Conservation (phyloP, 2,329 filamentous ascomycete species). For the Cordyceps fumosorosea region DNA sequence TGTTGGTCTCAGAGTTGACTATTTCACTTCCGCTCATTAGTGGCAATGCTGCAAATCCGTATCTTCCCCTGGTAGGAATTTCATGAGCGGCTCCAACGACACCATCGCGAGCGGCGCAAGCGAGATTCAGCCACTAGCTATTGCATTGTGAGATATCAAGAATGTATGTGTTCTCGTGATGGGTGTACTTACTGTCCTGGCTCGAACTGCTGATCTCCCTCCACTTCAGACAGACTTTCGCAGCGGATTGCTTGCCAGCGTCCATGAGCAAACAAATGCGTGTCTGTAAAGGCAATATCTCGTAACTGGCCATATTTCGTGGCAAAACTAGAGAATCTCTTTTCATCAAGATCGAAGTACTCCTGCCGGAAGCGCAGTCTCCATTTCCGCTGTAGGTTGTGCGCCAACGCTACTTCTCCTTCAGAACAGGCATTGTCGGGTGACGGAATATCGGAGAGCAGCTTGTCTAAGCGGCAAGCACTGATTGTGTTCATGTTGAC, state of each 20-base stretch:
- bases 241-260: slow-evolving; percentile 31
- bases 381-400: slow-evolving; percentile 36
- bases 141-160: neutral
- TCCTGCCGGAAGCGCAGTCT: slow-evolving; percentile 35
- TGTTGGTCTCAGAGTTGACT: slow-evolving; percentile 21
- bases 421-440: slow-evolving; percentile 17
- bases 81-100: slow-evolving; percentile 41
- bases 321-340: slow-evolving; percentile 30
- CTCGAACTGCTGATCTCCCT: slow-evolving; percentile 36
- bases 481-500: slow-evolving; percentile 35
- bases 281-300: slow-evolving; percentile 33
- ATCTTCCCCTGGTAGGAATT: slow-evolving; percentile 38
- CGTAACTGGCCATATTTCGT: slow-evolving; percentile 31
- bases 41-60: slow-evolving; percentile 41
- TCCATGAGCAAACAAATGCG: slow-evolving; percentile 23
- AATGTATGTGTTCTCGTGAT: neutral
- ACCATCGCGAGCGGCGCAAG: slow-evolving; percentile 50
- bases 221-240: slow-evolving; percentile 32
- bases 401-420: slow-evolving; percentile 22
- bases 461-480: slow-evolving; percentile 35
- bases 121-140: slow-evolving; percentile 54
- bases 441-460: slow-evolving; percentile 34
- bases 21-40: slow-evolving; percentile 47
- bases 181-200: slow-evolving; percentile 41
- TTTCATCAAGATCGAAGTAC: slow-evolving; percentile 40